Evolutionary conservation across 73 alveolate genomes (phyloP).

Genomic region (Effrenium voratum): DNA sequence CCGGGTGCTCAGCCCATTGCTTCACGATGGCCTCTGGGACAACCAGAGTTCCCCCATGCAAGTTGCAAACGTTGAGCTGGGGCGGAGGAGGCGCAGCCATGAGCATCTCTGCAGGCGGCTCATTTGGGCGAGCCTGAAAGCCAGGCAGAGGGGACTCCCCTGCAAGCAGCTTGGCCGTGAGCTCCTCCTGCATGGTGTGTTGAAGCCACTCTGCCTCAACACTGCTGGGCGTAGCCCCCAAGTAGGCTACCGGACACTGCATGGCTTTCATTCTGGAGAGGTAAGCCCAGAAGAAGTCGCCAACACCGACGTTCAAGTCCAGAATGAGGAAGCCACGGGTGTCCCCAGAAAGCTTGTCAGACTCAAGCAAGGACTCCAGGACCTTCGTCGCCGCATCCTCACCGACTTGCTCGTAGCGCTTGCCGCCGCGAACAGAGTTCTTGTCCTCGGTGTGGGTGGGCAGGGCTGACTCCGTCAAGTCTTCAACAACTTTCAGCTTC

Average conservation of each 20-base stretch:
- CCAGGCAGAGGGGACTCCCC: background rate
- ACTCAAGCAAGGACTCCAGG: background rate
- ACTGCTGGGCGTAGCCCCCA: background rate
- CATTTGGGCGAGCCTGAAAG: background rate
- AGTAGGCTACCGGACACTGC: background rate
- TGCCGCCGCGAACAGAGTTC: background rate
- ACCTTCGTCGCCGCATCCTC: background rate
- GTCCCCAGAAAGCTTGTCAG: background rate
- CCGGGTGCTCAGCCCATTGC: background rate
- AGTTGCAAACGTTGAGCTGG: background rate
- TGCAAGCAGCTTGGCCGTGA: background rate
- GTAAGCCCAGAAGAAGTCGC: background rate
- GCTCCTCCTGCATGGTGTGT: background rate
- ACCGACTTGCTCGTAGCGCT: background rate
- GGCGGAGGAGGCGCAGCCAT: background rate
- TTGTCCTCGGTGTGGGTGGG: background rate
- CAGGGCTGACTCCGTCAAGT: background rate
- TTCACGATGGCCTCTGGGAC: background rate
- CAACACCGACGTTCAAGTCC: background rate
- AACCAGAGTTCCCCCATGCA: background rate
- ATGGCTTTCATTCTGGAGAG: background rate
- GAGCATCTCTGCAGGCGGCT: background rate
- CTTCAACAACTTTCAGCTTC: background rate
- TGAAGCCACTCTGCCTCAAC: background rate
- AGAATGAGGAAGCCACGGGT: background rate